phyloP scores from a whole-genome alignment of 306 rosid genomes.

The Hippophae rhamnoides region DNA sequence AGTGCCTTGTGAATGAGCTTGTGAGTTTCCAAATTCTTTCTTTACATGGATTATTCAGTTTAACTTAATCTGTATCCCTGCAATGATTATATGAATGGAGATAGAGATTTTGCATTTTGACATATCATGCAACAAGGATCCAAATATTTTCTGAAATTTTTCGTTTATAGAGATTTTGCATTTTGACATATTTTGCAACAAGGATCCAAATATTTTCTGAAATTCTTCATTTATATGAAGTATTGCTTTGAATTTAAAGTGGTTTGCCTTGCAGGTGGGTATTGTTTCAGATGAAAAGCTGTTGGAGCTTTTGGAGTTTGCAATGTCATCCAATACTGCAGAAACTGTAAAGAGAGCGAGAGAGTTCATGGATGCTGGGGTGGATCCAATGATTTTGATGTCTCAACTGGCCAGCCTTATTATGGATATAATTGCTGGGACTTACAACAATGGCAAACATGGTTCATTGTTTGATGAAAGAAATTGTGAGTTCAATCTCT shows the following conservation, averaged over 20 bases:
- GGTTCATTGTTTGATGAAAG: slow-evolving; percentile 47
- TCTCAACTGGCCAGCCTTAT: slow-evolving; percentile 89
- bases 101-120: too few relatives aligned
- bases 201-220: too few relatives aligned
- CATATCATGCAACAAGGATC: too few relatives aligned
- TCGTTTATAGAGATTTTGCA: too few relatives aligned
- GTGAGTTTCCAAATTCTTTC: slow-evolving; percentile 43
- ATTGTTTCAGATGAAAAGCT: slow-evolving; percentile 90
- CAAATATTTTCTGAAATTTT: too few relatives aligned
- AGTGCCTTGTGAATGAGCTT: slow-evolving; percentile 90
- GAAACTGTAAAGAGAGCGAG: slow-evolving; percentile 94
- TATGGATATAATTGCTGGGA: slow-evolving; percentile 97
- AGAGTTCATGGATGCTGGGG: slow-evolving; percentile 91
- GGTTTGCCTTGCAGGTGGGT: slow-evolving; percentile 62
- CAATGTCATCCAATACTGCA: slow-evolving; percentile 88
- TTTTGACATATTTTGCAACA: too few relatives aligned
- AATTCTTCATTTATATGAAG: too few relatives aligned
- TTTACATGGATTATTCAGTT: slow-evolving; percentile 12
- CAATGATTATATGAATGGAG: too few relatives aligned
- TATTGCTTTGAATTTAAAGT: slow-evolving; percentile 5
- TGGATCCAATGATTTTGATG: slow-evolving; percentile 92
- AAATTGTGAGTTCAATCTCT: slow-evolving; percentile 57
- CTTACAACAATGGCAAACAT: slow-evolving; percentile 54
- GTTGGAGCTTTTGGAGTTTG: slow-evolving; percentile 89
- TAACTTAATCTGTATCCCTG: neutral